Evolutionary conservation across 768 basidiomycete genomes (phyloP), one percentile per base, ranked within the genome.

Genomic region (Hygrophorus pudorinus): DNA sequence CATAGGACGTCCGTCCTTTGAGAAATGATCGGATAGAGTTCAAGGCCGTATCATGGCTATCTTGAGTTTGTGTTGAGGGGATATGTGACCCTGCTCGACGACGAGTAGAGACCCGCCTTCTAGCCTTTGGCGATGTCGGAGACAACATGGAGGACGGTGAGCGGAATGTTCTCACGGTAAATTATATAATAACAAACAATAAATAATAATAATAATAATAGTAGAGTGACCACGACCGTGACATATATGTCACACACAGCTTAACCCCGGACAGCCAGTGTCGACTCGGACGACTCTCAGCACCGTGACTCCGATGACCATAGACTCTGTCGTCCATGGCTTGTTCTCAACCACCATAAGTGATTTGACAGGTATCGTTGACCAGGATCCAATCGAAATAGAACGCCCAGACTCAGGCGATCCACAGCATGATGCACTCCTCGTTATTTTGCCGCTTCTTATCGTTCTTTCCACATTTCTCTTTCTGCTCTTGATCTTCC

Each of bases 391-490:
- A 30, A 21, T 21, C 17, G 42, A 18, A 17, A 35, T 32, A 8
- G 38, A 40, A 13, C 14, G 8, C 6, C 45, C 45, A 6, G 36
- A 39, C 24, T 54, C 64, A 45, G 53, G 58, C 34, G 17, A 46
- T 7, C 50, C 59, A 45, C 58, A 58, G 28, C 59, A 60, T 42
- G 84, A 88, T 56, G 76, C 84, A 24, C 78, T 89, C 48, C 75
- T 87, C 58, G 78, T 98, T 56, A 79, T 99, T 47, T 76, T 99
- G 5, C 94, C 94, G 20, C 75, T 99, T 43, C 80, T 98, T 58
- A 87, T 97, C 65, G 85, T 98, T 38, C 76, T 97, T 28, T 84
- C 88, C 17, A 90, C 90, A 4, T 85, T 98, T 51, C 76, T 99
- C 42, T 85, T 97, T 62, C 80, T 98, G 42, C 78, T 97, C 51